Evolutionary conservation across 805 yeast species (phyloP).

Genomic region (Metschnikowia noctiluminum): DNA sequence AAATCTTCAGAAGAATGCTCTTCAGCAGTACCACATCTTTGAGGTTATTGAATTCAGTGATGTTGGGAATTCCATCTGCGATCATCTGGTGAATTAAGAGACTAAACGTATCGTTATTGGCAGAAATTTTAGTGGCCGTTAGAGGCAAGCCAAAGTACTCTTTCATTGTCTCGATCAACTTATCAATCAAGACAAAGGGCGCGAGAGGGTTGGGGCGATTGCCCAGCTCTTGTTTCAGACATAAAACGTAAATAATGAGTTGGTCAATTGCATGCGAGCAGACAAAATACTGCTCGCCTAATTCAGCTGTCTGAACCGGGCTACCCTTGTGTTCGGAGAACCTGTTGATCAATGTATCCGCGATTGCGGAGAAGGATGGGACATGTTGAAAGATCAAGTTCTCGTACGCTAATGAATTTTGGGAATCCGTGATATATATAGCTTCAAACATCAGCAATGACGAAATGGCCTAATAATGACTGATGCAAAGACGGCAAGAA

Average conservation of each 20-base stretch:
- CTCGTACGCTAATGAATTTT: slow-evolving; percentile 34
- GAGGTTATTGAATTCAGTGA: slow-evolving; percentile 68
- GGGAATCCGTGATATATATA: slow-evolving; percentile 39
- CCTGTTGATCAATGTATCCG: slow-evolving; percentile 15
- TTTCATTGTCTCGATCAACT: slow-evolving; percentile 48
- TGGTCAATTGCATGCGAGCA: slow-evolving; percentile 22
- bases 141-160: slow-evolving; percentile 60
- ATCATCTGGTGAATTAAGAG: slow-evolving; percentile 73
- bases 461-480: too few species aligned
- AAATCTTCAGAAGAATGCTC: slow-evolving; percentile 50
- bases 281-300: slow-evolving; percentile 29
- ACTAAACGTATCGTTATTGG: slow-evolving; percentile 68
- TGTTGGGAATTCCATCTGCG: slow-evolving; percentile 71
- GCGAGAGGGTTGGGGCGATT: slow-evolving; percentile 43
- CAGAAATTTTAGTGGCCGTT: slow-evolving; percentile 54
- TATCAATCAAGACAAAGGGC: slow-evolving; percentile 52
- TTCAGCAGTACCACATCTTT: slow-evolving; percentile 67
- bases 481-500: too few species aligned
- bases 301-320: slow-evolving; percentile 24
- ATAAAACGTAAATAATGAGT: slow-evolving; percentile 29
- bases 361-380: slow-evolving; percentile 31
- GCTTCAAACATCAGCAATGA: slow-evolving; percentile 34
- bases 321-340: slow-evolving; percentile 3
- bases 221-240: slow-evolving; percentile 13
- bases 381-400: slow-evolving; percentile 29